A percentile compares a stretch with the other conserved stretches of the same genome.
These are phyloP conservation scores for Melampsora larici-populina DNA, from an alignment of 1,284 basidiomycete genomes.

Conservation along the genomic window DNA sequence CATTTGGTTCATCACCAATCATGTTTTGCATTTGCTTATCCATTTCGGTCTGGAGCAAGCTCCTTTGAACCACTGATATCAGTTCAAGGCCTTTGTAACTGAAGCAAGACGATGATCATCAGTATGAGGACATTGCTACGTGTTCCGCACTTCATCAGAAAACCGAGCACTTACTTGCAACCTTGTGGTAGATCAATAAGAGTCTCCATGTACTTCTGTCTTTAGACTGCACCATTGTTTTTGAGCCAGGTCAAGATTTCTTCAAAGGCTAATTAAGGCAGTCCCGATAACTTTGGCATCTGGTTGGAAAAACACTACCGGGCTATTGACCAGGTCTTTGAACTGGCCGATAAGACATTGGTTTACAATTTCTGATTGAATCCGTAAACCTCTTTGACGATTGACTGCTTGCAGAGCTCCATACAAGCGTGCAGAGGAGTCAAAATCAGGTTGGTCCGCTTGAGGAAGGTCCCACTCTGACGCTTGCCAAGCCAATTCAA, in stretches of 20 bases:
- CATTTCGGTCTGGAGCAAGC: conserved; percentile 69
- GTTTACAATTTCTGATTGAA: conserved; percentile 60
- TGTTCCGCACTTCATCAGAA: conserved; percentile 43
- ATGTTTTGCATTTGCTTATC: conserved; percentile 66
- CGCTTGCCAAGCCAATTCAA: conserved; percentile 55
- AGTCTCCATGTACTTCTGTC: conserved; percentile 11
- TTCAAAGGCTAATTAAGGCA: conserved; percentile 26
- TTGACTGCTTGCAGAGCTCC: conserved; percentile 72
- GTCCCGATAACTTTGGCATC: conserved; percentile 45
- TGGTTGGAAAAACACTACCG: conserved; percentile 51
- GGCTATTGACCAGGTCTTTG: conserved; percentile 64
- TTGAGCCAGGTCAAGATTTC: conserved; percentile 22
- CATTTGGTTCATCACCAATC: conserved; percentile 67
- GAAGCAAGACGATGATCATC: conserved; percentile 5
- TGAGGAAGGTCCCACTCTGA: conserved; percentile 46
- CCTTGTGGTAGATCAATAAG: conserved; percentile 57
- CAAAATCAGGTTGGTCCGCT: conserved; percentile 47
- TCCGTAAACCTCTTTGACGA: conserved; percentile 63
- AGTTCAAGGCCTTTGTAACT: conserved; percentile 75
- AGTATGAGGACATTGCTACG: conserved; percentile 4
- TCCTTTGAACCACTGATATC: conserved; percentile 75
- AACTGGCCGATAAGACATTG: conserved; percentile 63
- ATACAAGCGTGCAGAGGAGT: conserved; percentile 67
- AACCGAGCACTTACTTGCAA: conserved; percentile 63
- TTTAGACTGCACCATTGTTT: neutral